phyloP scores from a whole-genome alignment of 225 moss, liverwort and hornwort species.

The Ulota crispa region DNA sequence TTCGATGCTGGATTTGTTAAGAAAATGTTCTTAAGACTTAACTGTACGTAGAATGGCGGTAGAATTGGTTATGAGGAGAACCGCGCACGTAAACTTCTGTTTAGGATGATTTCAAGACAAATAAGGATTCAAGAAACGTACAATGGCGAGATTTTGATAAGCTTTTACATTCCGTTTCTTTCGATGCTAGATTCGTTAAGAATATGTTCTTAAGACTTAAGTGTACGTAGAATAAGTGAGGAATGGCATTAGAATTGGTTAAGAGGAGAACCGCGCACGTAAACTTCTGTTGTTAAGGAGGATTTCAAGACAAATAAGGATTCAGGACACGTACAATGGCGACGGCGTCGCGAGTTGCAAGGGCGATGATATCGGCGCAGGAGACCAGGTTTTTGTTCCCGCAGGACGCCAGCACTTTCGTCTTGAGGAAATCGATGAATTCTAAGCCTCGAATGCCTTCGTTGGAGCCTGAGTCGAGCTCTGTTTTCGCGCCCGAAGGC shows the following conservation, averaged over 20 bases:
- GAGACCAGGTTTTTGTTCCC: conserved; percentile 30
- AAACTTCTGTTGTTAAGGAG: background rate
- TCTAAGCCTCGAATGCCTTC: conserved; percentile 30
- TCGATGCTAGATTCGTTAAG: no score
- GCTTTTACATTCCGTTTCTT: background rate
- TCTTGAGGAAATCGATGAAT: conserved; percentile 42
- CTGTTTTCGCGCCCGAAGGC: conserved; percentile 6
- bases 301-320: background rate
- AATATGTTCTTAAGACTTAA: background rate
- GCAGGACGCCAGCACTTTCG: conserved; percentile 23
- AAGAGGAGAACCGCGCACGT: background rate
- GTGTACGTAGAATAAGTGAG: no score
- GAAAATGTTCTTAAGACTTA: background rate
- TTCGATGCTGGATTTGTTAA: no score
- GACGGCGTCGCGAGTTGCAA: conserved; percentile 44
- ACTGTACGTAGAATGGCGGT: no score
- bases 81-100: background rate
- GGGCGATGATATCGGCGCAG: conserved; percentile 51
- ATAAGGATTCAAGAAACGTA: conserved; percentile 10
- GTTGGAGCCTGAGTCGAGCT: conserved; percentile 16
- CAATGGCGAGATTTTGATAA: background rate
- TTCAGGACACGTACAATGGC: conserved; percentile 25
- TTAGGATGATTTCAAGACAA: background rate
- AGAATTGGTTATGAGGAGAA: background rate
- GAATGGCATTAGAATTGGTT: no score